Base-by-base conservation (phyloP, 805 yeast genomes). In the Candida vaughaniae region DNA sequence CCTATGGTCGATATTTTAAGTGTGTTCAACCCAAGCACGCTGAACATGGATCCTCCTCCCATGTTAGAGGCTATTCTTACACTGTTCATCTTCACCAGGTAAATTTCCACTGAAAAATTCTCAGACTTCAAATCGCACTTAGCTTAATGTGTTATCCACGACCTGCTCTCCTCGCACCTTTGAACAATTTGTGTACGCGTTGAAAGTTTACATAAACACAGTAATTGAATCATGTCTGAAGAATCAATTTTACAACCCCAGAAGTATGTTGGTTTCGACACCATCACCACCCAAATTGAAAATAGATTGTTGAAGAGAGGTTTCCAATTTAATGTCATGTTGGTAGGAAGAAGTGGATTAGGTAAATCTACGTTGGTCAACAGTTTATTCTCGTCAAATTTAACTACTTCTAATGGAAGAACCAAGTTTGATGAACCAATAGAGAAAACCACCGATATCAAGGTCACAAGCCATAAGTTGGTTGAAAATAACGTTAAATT, bases 221-320 rank as follows among this genome's bases (percentile, higher is more conserved):
- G 25, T 20, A 33, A 26, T 25, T 22, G 25, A 30, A n/a, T n/a
- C n/a, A 39, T 35, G 38, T 19, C 31, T 14, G 38, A 33, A 36
- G 38, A 36, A 9, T 28, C 29, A 10, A 26, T 28, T 17, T 38
- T 49, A 17, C 78, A 77, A 45, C 96, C 96, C 17, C 65, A 71
- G 31, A 76, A 80, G 39, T 90, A 90, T 60, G 98, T 93, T 46
- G 99, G 99, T 31, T 91, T 93, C 60, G 98, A 93, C 65, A 83
- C 97, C 45, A 91, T 93, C 64, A 91, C 98, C 34, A 77, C 84
- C 25, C 99, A 93, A 66, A 93, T 93, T 56, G 97, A 93, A 64
- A 88, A 83, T 61, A 79, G 96, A 50, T 70, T 93, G 51, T 72
- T 93, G 62, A 90, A 88, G 62, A 76, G 90, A 52, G 99, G 99